phyloP scores from a whole-genome alignment of 768 basidiomycete genomes.

The Suillus brevipes region DNA sequence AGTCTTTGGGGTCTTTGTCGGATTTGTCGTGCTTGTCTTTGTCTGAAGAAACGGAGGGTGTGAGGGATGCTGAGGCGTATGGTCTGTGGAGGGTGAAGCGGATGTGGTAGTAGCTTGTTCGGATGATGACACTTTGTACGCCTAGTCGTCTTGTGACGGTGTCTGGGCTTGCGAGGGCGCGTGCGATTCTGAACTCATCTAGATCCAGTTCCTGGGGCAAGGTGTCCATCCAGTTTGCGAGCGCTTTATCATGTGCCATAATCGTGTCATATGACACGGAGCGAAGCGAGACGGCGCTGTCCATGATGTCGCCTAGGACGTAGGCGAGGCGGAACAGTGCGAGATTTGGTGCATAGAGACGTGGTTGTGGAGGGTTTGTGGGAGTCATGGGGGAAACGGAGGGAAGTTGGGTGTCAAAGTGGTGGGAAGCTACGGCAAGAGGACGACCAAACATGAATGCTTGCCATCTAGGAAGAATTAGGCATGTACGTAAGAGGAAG shows the following conservation, averaged over 20 bases:
- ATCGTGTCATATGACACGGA: slow-evolving; percentile 76
- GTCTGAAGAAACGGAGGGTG: slow-evolving; percentile 25
- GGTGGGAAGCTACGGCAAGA: slow-evolving; percentile 71
- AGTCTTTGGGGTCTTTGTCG: slow-evolving; percentile 24
- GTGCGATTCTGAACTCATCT: slow-evolving; percentile 74
- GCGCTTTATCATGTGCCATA: slow-evolving; percentile 66
- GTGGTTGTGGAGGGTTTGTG: slow-evolving; percentile 50
- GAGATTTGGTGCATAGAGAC: slow-evolving; percentile 72
- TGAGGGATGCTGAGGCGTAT: slow-evolving; percentile 43
- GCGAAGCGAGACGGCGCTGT: slow-evolving; percentile 79
- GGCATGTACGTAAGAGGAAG: slow-evolving; percentile 4
- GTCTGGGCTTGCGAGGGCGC: slow-evolving; percentile 65
- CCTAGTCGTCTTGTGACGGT: slow-evolving; percentile 63
- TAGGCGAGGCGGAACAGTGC: slow-evolving; percentile 76
- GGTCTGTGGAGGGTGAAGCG: slow-evolving; percentile 84
- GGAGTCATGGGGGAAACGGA: slow-evolving; percentile 44
- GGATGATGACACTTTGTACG: slow-evolving; percentile 80
- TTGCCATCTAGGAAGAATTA: slow-evolving; percentile 62
- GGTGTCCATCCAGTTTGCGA: slow-evolving; percentile 76
- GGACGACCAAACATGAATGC: slow-evolving; percentile 87
- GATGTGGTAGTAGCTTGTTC: slow-evolving; percentile 77
- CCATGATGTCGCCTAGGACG: slow-evolving; percentile 83
- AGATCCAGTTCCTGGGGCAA: slow-evolving; percentile 73
- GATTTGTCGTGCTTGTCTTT: slow-evolving; percentile 34
- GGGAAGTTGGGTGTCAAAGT: slow-evolving; percentile 81